Evolutionary conservation across 2,329 filamentous ascomycete genomes (phyloP).

Genomic region (Westerdykella ornata): DNA sequence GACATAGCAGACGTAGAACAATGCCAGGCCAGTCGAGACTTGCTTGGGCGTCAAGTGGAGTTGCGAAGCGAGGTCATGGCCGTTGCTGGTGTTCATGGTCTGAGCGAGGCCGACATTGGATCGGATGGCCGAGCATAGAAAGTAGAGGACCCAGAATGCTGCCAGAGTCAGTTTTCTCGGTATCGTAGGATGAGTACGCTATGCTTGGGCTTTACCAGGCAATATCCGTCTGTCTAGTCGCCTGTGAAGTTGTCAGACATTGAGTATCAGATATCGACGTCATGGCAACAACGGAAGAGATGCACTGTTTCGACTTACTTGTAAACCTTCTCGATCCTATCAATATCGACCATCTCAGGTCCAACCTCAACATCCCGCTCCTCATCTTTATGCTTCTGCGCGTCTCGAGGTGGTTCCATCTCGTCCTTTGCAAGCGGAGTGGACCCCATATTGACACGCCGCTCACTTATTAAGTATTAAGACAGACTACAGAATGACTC

Average conservation of each 20-base stretch:
- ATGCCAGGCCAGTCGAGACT: slow-evolving; percentile 73
- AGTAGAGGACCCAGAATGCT: slow-evolving; percentile 88
- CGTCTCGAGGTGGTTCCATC: slow-evolving; percentile 6
- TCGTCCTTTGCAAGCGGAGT: slow-evolving; percentile 16
- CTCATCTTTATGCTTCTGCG: slow-evolving; percentile 19
- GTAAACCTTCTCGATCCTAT: slow-evolving; percentile 35
- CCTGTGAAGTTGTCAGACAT: slow-evolving; percentile 25
- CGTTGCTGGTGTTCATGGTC: slow-evolving; percentile 71
- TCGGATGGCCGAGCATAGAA: slow-evolving; percentile 83
- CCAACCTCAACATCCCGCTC: slow-evolving; percentile 32
- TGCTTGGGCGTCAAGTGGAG: slow-evolving; percentile 66
- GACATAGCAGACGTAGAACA: slow-evolving; percentile 91
- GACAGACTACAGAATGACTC: too few species aligned
- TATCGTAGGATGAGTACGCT: not conserved
- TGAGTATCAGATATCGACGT: not conserved
- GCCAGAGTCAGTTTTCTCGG: slow-evolving; percentile 7
- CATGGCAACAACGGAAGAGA: not conserved
- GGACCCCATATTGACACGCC: slow-evolving; percentile 9
- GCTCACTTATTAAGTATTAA: too few species aligned
- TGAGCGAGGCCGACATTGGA: slow-evolving; percentile 91
- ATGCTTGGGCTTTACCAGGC: slow-evolving; percentile 33
- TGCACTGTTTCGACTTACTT: slow-evolving; percentile 19
- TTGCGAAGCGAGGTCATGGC: slow-evolving; percentile 68
- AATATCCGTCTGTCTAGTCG: slow-evolving; percentile 55
- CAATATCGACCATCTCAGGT: slow-evolving; percentile 28